phyloP scores from a whole-genome alignment of 129 eudicot species.

The Erigeron canadensis region DNA sequence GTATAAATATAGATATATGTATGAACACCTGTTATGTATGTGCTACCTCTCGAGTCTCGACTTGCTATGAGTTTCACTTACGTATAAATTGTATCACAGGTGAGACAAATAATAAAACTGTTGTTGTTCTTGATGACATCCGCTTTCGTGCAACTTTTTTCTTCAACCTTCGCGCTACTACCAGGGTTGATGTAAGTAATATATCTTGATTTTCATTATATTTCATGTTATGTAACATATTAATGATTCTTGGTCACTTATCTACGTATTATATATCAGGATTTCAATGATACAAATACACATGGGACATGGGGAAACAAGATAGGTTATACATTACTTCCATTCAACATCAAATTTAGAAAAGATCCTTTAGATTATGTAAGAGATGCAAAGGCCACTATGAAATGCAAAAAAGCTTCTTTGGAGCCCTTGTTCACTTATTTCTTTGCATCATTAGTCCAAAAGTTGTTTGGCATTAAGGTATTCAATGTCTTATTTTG shows the following conservation, averaged over 20 bases:
- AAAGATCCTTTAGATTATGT: slow-evolving; percentile 38
- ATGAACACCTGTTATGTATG: too few relatives aligned
- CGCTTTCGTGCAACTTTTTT: slow-evolving; percentile 36
- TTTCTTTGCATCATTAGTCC: slow-evolving; percentile 9
- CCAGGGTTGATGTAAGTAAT: slow-evolving; percentile 32
- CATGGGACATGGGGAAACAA: slow-evolving; percentile 37
- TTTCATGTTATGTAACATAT: neutral
- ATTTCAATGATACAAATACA: slow-evolving; percentile 16
- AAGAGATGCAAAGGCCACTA: slow-evolving; percentile 26
- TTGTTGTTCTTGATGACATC: slow-evolving; percentile 17
- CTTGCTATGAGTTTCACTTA: neutral
- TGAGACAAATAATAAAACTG: neutral
- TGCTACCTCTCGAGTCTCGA: too few relatives aligned
- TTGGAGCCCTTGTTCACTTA: slow-evolving; percentile 33
- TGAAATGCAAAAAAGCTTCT: slow-evolving; percentile 35
- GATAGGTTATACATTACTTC: slow-evolving; percentile 35
- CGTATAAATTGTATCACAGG: slow-evolving; percentile 12
- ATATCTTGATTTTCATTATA: too few relatives aligned
- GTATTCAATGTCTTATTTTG: too few relatives aligned
- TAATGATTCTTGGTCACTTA: neutral
- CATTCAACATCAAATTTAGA: slow-evolving; percentile 21
- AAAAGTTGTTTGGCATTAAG: slow-evolving; percentile 41
- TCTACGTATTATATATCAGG: neutral
- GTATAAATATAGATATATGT: too few relatives aligned
- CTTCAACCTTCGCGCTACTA: slow-evolving; percentile 36